These are phyloP conservation scores for Kitagawia praeruptora DNA, from an alignment of 129 eudicot genomes.

Conservation along the genomic window DNA sequence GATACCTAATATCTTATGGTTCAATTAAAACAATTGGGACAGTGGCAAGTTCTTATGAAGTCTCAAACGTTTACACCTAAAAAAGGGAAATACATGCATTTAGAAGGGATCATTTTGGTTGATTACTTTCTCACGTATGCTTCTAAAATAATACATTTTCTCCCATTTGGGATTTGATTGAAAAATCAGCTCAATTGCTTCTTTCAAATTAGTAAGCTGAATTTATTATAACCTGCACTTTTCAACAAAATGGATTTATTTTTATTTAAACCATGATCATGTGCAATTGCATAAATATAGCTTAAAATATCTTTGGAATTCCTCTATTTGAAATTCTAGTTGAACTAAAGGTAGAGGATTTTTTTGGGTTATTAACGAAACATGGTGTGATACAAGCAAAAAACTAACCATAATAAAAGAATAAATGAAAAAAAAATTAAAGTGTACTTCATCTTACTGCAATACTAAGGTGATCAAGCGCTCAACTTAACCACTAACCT, in stretches of 20 bases:
- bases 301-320: too few relatives aligned
- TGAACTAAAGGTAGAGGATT: too few relatives aligned
- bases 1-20: background rate
- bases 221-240: too few relatives aligned
- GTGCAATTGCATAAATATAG: too few relatives aligned
- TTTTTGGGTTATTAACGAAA: too few relatives aligned
- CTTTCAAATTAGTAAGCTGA: too few relatives aligned
- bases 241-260: too few relatives aligned
- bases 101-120: background rate
- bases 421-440: background rate
- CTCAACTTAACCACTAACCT: background rate
- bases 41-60: background rate
- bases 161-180: background rate
- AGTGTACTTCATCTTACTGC: background rate
- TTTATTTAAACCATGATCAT: too few relatives aligned
- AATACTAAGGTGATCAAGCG: background rate
- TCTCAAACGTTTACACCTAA: background rate
- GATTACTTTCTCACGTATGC: background rate
- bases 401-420: background rate
- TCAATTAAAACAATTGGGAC: background rate
- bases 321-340: too few relatives aligned
- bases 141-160: background rate
- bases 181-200: background rate
- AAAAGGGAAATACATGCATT: background rate
- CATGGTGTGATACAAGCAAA: too few relatives aligned